phyloP scores from a whole-genome alignment of 148 eudicot genomes.

The Camellia japonica region DNA sequence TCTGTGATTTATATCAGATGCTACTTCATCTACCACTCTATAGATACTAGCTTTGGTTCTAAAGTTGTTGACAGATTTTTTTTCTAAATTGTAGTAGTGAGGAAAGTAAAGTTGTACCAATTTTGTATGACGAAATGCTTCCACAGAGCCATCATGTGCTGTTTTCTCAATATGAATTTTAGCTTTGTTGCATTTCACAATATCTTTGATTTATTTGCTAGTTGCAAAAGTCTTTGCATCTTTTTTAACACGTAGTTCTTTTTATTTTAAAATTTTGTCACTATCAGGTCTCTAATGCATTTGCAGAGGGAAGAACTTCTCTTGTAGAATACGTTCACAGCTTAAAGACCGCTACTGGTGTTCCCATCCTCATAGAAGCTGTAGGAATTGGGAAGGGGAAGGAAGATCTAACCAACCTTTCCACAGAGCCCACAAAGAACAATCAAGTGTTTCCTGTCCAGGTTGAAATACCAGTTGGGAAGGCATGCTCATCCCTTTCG shows the following conservation, averaged over 20 bases:
- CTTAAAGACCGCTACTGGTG: slow-evolving; percentile 21
- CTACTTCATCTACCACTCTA: background rate
- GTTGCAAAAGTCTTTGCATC: background rate
- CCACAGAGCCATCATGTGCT: background rate
- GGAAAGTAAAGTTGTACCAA: background rate
- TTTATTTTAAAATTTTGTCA: background rate
- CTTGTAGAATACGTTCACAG: slow-evolving; percentile 20
- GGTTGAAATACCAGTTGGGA: slow-evolving; percentile 15
- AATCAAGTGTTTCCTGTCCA: background rate
- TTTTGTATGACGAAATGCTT: background rate
- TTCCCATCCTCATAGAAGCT: slow-evolving; percentile 18
- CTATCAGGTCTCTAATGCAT: slow-evolving; percentile 21
- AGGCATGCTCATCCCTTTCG: slow-evolving; percentile 23
- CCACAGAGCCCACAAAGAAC: slow-evolving; percentile 9
- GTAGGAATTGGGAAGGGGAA: slow-evolving; percentile 27
- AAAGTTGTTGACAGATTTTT: background rate
- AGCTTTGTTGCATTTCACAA: background rate
- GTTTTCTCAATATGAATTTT: slow-evolving; percentile 1
- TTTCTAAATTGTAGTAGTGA: background rate
- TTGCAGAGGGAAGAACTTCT: slow-evolving; percentile 22
- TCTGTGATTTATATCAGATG: background rate
- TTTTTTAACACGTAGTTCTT: background rate
- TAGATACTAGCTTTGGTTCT: background rate
- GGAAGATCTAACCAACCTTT: slow-evolving; percentile 24
- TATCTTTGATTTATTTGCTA: background rate